phyloP scores from a whole-genome alignment of 139 green algal genomes.

The Yamagishiella unicocca region DNA sequence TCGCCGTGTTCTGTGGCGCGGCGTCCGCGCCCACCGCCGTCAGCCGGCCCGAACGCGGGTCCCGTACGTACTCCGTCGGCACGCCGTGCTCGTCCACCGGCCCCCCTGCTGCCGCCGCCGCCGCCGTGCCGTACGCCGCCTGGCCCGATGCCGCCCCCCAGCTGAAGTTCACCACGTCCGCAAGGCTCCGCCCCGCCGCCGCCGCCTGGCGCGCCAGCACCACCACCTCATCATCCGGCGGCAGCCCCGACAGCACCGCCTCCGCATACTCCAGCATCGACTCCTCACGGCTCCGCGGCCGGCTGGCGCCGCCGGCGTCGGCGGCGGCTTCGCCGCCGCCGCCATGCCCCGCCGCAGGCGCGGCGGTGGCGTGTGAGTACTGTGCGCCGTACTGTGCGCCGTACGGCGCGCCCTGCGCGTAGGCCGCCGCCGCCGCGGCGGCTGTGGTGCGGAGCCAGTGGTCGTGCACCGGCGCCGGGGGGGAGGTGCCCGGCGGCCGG shows the following conservation, averaged over 20 bases:
- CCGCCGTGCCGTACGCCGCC: background rate
- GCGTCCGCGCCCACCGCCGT: conserved; percentile 1
- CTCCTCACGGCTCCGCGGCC: conserved; percentile 23
- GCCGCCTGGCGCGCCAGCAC: conserved; percentile 60
- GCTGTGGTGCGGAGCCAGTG: conserved; percentile 48
- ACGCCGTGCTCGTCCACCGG: background rate
- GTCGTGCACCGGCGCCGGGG: conserved; percentile 51
- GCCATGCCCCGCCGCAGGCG: too few species aligned
- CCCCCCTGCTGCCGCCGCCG: background rate
- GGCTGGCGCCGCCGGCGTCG: background rate
- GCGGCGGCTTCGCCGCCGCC: background rate
- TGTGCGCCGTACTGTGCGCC: background rate
- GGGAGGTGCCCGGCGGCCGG: conserved; percentile 11
- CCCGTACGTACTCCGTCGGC: conserved; percentile 15
- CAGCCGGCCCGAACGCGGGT: conserved; percentile 28
- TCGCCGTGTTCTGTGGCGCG: background rate
- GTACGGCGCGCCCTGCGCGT: background rate
- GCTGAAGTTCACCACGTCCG: conserved; percentile 59
- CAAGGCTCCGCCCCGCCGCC: conserved; percentile 57
- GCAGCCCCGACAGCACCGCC: conserved; percentile 66
- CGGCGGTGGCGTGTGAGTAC: background rate
- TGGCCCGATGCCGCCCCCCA: background rate
- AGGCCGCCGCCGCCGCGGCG: background rate
- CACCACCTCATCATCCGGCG: conserved; percentile 72
- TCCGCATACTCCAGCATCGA: conserved; percentile 49